phyloP scores from a whole-genome alignment of 192 early-diverging fungal genomes.

The Backusella luteola region DNA sequence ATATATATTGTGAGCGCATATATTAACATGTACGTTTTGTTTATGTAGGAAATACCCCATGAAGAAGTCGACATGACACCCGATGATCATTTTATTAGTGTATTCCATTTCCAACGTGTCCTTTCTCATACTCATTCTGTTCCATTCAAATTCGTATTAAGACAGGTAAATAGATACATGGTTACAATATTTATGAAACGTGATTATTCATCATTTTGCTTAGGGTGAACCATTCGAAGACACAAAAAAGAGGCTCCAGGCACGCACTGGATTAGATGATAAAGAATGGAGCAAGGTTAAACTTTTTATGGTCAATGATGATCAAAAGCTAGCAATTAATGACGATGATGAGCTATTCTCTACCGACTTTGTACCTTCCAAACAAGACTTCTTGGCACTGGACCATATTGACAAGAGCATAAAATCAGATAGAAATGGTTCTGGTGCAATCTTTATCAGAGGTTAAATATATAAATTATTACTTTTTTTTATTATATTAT shows the following conservation, averaged over 20 bases:
- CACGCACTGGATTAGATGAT: slow-evolving; percentile 71
- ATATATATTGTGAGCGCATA: not conserved
- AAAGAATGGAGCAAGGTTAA: slow-evolving; percentile 80
- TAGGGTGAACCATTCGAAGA: slow-evolving; percentile 67
- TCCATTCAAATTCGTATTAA: slow-evolving; percentile 79
- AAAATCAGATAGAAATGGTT: slow-evolving; percentile 11
- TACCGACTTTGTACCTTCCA: slow-evolving; percentile 18
- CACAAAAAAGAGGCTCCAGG: slow-evolving; percentile 72
- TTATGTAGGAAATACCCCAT: slow-evolving; percentile 38
- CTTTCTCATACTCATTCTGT: slow-evolving; percentile 67
- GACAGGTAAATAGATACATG: slow-evolving; percentile 26
- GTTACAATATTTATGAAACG: too few relatives aligned
- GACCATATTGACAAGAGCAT: slow-evolving; percentile 44
- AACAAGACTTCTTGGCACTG: slow-evolving; percentile 43
- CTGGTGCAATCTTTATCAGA: slow-evolving; percentile 29
- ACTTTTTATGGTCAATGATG: slow-evolving; percentile 42
- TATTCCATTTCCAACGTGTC: slow-evolving; percentile 80
- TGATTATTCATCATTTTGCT: too few relatives aligned
- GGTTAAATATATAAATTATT: slow-evolving; percentile 19
- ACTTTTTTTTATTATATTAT: slow-evolving; percentile 3
- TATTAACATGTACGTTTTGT: not conserved
- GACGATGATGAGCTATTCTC: slow-evolving; percentile 31
- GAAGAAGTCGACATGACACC: slow-evolving; percentile 41
- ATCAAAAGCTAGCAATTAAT: not conserved
- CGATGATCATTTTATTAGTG: slow-evolving; percentile 52